These are phyloP conservation scores for Histomonas meleagridis DNA, from an alignment of 208 protist genomes.

Conservation along the genomic window DNA sequence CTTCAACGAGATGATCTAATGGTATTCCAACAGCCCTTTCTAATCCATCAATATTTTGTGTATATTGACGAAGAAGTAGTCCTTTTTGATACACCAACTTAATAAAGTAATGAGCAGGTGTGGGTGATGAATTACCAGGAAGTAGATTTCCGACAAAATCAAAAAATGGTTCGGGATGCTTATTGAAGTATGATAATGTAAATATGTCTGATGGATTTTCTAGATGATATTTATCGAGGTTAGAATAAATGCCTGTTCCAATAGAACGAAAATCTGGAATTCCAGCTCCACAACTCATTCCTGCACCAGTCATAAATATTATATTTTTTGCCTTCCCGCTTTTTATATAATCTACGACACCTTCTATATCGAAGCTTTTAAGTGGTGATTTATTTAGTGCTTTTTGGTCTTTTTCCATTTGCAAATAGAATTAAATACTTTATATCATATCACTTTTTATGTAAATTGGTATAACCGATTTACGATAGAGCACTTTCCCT, in stretches of 20 bases:
- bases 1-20: constrained; percentile 67
- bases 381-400: no score
- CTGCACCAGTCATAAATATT: neutral
- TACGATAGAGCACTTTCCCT: no score
- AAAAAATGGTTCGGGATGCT: neutral
- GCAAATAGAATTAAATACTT: no score
- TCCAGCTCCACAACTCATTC: neutral
- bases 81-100: neutral
- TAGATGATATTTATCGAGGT: constrained; percentile 1
- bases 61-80: constrained; percentile 65
- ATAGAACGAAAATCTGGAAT: constrained; percentile 7
- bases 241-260: neutral
- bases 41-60: constrained; percentile 87
- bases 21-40: constrained; percentile 67
- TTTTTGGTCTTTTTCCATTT: no score
- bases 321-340: neutral
- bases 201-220: neutral
- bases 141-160: neutral
- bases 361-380: constrained; percentile 19
- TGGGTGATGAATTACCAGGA: neutral
- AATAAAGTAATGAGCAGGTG: neutral
- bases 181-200: neutral
- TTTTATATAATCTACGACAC: neutral
- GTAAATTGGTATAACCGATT: no score
- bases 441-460: no score